A percentile compares a stretch with the other conserved stretches of the same genome.
Evolutionary conservation across 805 yeast species (phyloP).

Genomic region (Saccharomycopsis fodiens): DNA sequence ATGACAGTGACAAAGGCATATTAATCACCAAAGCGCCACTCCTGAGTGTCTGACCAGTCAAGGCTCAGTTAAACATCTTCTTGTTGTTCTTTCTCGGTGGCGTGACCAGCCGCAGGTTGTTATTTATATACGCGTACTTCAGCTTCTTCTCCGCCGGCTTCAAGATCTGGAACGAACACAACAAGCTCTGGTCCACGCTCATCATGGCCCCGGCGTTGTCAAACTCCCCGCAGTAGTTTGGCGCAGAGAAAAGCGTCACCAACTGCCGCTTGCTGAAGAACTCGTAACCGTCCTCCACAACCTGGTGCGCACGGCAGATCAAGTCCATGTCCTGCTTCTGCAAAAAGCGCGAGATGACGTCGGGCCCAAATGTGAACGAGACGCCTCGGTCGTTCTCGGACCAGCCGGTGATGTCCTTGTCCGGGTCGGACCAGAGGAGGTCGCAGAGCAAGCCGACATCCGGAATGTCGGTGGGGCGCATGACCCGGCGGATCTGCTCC

Average conservation of each 20-base stretch:
- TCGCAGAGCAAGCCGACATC: constrained; percentile 96
- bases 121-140: constrained; percentile 41
- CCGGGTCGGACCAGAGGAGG: constrained; percentile 97
- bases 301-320: constrained; percentile 98
- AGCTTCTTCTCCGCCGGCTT: constrained; percentile 97
- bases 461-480: constrained; percentile 99
- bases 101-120: constrained; percentile 43
- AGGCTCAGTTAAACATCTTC: constrained; percentile 39
- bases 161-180: constrained; percentile 93
- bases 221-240: constrained; percentile 98
- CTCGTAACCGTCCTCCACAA: constrained; percentile 98
- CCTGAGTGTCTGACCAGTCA: too few relatives aligned
- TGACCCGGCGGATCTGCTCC: constrained; percentile 98
- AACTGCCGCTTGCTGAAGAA: constrained; percentile 93
- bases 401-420: constrained; percentile 98
- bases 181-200: constrained; percentile 93
- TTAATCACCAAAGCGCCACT: too few relatives aligned
- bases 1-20: too few relatives aligned
- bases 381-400: constrained; percentile 99
- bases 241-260: constrained; percentile 93
- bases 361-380: constrained; percentile 99
- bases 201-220: constrained; percentile 99
- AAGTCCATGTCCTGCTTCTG: constrained; percentile 98
- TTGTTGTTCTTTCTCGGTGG: constrained; percentile 50
- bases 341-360: constrained; percentile 90